Base-by-base conservation (phyloP, 2,329 filamentous ascomycete genomes). In the Ceratocystis diversiconidia region DNA sequence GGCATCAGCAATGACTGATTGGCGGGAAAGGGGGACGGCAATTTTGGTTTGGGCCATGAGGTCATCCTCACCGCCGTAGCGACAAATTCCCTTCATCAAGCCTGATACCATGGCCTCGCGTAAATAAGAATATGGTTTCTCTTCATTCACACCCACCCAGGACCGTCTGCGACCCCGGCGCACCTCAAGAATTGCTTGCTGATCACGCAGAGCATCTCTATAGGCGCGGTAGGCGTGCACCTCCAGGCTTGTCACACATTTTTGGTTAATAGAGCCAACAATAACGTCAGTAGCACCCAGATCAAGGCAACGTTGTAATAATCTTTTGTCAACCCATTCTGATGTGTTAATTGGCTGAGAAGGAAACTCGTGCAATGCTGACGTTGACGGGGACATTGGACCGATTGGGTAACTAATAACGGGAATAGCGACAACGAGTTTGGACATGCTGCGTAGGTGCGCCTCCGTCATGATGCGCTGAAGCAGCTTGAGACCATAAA, bases 101-200 rank as follows among this genome's bases (percentile, higher is more conserved):
- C 86, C 86, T 1, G 90, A 94, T 4, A 96, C 92, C 90, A 96
- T 96, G 62, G 89, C 89, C 76, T 96, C 92, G 68, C 92, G 82
- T 65, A 96, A 77, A 75, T 96, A 96, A 17, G 90, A 86, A 76
- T 91, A 96, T 1, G 91, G 90, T 73, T 92, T 88, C 70, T 90
- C 84, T 70, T 92, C 89, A 71, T 89, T 84, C 10, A 95, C 82
- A 30, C 92, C 91, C 52, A 96, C 90, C 92, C 92, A 96, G 0
- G 92, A 96, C 64, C 90, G 84, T 74, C 95, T 95, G 65, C 91
- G 83, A 57, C 86, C 85, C 70, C 87, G 85, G 72, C 87, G 87
- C 67, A 87, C 79, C 67, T 88, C 87, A 66, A 91, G 73, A 68
- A 91, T 81, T 19, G 85, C 83, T 67, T 87, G 82, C 72, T 90